Base-by-base conservation (phyloP, 2,329 filamentous ascomycete genomes). In the Coleophoma cylindrospora region DNA sequence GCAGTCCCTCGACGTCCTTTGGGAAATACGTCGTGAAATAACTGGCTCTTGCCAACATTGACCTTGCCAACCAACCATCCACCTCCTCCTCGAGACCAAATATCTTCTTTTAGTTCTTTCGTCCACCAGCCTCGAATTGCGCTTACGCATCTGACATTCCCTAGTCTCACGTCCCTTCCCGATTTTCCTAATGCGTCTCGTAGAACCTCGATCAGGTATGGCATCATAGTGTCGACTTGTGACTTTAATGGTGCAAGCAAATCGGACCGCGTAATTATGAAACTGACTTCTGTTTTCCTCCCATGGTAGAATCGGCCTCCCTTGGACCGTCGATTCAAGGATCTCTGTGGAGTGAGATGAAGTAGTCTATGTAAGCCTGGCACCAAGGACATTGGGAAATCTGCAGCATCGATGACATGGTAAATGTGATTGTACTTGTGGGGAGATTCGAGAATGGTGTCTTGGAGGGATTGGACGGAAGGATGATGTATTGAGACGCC, bases 61-160 rank as follows among this genome's bases (percentile, higher is more conserved):
- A 91, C 90, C 68, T 96, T 97, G n/a, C 94, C 94, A 3, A 99
- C 87, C 75, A 99, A 85, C 92, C 94, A 99, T 14, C 88, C 86
- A 14, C 85, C 94, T 4, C 92, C 92, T 4, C 90, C 91, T 45
- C 89, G 81, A 40, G 83, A 72, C 78, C 84, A 91, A 43, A 99
- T 91, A 44, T 91, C 86, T 58, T 96, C 85, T 66, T 89, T 96
- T 49, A 99, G 72, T 45, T 87, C 75, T 57, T 80, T 87, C 0
- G 91, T 96, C 89, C 92, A 96, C 94, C 95, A 99, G 10, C 80
- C 80, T 51, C 89, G 77, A 63, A 87, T 87, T 10, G 92, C 83
- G 62, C 91, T 96, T 40, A 99, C 91, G 64, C 90, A 90, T 55
- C 80, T 78, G 11, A 97, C 74, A 61, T 96, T 96, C 0, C 92